These are phyloP conservation scores for Prunus mira DNA, from an alignment of 306 rosid genomes.

Conservation along the genomic window DNA sequence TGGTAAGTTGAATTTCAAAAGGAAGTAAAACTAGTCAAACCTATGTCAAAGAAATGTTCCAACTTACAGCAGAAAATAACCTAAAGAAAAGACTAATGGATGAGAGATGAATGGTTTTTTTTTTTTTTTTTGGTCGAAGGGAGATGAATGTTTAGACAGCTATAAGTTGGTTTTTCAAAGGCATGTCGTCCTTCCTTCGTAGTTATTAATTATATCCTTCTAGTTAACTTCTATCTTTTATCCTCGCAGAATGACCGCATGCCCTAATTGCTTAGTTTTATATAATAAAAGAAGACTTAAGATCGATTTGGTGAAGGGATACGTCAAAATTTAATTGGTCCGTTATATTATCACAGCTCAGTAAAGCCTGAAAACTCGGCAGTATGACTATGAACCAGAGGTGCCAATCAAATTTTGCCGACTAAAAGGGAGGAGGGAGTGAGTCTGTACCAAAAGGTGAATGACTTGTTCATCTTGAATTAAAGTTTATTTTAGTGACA, in stretches of 20 bases:
- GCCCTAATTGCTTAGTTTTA: background rate
- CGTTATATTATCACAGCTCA: too few species aligned
- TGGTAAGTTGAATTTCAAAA: background rate
- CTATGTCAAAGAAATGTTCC: background rate
- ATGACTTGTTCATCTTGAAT: background rate
- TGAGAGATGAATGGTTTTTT: background rate
- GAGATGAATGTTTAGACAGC: conserved; percentile 10
- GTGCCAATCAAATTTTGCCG: background rate
- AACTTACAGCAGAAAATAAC: background rate
- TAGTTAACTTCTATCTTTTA: background rate
- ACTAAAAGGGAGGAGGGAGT: background rate
- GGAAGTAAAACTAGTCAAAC: background rate
- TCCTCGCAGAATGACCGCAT: background rate
- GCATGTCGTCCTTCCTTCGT: background rate
- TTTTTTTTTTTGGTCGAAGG: background rate
- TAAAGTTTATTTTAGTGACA: background rate
- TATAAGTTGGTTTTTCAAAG: conserved; percentile 1
- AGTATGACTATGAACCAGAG: too few species aligned
- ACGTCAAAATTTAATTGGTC: too few species aligned
- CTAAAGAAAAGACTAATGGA: background rate
- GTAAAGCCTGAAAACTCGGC: too few species aligned
- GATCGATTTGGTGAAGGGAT: background rate
- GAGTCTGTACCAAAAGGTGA: background rate
- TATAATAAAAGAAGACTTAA: background rate
- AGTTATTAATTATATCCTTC: background rate